Evolutionary conservation across 176 grass and related monocot genomes (phyloP), one percentile per base, ranked within the genome.

Genomic region (Poa pratensis): DNA sequence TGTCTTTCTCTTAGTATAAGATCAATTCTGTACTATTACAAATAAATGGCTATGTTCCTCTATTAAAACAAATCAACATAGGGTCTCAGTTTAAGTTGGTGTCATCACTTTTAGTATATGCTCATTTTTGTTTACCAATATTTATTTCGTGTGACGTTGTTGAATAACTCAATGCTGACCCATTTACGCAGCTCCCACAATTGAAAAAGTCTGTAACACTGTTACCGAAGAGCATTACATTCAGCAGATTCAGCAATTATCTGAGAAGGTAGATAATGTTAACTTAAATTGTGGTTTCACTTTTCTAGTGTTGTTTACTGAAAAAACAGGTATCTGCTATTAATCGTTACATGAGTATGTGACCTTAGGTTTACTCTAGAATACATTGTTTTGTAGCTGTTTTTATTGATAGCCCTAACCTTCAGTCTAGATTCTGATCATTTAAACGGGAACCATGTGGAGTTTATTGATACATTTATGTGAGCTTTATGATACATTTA

Each of bases 171-270:
- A 43, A 74, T 49, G 7, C 62, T 76, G 23, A 87, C 55, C 66
- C 5, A 12, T 50, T 60, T 43, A 58, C 4, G 30, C 81, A 97
- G 94, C 86, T 88, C 62, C 88, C 20, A 84, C 77, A 73, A 20
- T 54, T 60, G 84, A 69, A 62, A 94, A 90, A 87, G 78, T 85
- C 27, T 84, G 39, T 40, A 88, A 72, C 17, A 75, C 69, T 51
- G 50, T 85, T 69, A 30, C 37, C 3, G 86, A 90, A 83, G 86
- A 88, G 1, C 55, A 77, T 80, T 90, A 85, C 83, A 66, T 53
- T 46, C 82, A 91, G 70, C 89, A 97, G 83, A 91, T 89, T 37
- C 78, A 87, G 7, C 86, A 87, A 64, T 58, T 97, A 46, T 85
- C 94, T 75, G 92, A 87, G 32, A 92, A 94, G 90, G 94, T 92